Evolutionary conservation across 2,329 filamentous ascomycete genomes (phyloP).

Genomic region (Thelonectria olida): DNA sequence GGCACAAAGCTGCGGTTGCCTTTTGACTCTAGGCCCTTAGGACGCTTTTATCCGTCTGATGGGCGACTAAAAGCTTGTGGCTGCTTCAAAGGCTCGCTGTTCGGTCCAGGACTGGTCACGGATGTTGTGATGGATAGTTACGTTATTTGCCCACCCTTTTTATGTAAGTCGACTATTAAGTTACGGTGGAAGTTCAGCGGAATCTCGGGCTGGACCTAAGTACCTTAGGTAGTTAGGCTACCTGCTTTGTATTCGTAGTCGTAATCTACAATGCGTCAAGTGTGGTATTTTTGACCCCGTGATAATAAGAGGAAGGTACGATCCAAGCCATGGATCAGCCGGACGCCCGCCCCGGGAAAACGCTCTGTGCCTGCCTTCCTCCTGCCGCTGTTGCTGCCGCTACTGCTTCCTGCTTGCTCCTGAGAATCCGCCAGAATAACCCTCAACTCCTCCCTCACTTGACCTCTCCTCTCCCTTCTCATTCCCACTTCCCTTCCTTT

Average conservation of each 20-base stretch:
- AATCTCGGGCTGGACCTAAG: no score
- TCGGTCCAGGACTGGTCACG: no score
- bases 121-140: neutral
- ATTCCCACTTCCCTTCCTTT: neutral
- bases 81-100: neutral
- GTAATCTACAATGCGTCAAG: neutral
- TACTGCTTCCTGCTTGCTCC: slow-evolving; percentile 2
- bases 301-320: slow-evolving; percentile 8
- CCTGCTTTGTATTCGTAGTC: no score
- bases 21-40: slow-evolving; percentile 1
- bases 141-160: neutral
- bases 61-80: neutral
- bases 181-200: neutral
- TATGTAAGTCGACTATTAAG: no score
- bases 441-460: slow-evolving; percentile 3
- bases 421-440: slow-evolving; percentile 11
- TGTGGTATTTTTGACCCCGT: slow-evolving; percentile 4
- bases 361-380: slow-evolving; percentile 15
- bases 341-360: slow-evolving; percentile 12
- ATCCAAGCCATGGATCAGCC: slow-evolving; percentile 15
- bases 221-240: no score
- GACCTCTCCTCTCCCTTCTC: neutral
- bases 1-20: slow-evolving; percentile 1
- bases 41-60: neutral
- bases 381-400: neutral